Evolutionary conservation across 371 early-diverging fungal genomes (phyloP), one percentile per base, ranked within the genome.

Genomic region (Lichtheimia ornata): DNA sequence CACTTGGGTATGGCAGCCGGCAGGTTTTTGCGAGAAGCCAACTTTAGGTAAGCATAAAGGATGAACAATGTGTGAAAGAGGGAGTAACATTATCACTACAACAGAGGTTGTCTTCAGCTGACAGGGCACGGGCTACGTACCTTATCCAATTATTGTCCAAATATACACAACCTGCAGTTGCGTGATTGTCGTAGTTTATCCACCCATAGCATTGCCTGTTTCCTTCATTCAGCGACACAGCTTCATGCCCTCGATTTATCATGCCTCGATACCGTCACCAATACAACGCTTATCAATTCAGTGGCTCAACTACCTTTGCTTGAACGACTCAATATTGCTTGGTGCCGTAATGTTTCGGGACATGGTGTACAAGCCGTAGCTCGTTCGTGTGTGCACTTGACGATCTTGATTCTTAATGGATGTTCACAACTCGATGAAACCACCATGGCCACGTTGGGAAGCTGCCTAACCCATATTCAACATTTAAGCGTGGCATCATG

Each of bases 91-190:
- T 58, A 15, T 20, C 41, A 53, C 13, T 24, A 40, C 13, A 41
- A 44, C 41, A 86, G 86, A 68, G 86, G 86, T 20, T 86, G 84
- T 44, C 72, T 74, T 22, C 86, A 86, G 64, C 73, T 86, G 55
- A 81, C 81, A 35, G 74, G 76, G 15, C 69, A 77, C 24, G 77
- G 73, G 35, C 62, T 86, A 22, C 69, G 80, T 27, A 71, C 70
- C 13, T 62, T 86, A 44, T 66, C 84, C 4, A 74, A 73, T 5
- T 67, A 74, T 58, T 86, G 86, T 45, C 83, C 83, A 13, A 83
- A 84, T 49, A 59, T 84, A 17, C 67, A 84, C 53, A 71, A 69
- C 1, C 59, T 84, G 15, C 62, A 77, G 20, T 64, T 86, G 2
- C 73, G 74, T 24, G 86, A 80, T 24, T 86, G 86, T 42, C 67